phyloP scores from a whole-genome alignment of 805 yeast genomes.

The Teunomyces atbi region DNA sequence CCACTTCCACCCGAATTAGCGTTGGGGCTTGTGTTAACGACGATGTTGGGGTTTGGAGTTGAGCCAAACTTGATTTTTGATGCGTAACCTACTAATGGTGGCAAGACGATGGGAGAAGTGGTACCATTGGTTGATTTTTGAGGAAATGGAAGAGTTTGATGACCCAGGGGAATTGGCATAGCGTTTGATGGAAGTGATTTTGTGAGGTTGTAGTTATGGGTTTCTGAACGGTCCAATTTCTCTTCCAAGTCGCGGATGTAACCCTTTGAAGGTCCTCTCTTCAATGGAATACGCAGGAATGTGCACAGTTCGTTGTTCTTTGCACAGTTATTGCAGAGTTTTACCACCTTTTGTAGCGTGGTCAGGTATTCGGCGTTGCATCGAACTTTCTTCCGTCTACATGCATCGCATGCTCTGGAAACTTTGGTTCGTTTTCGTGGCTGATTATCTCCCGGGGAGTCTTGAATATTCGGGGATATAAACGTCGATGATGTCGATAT shows the following conservation, averaged over 20 bases:
- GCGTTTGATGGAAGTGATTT: background rate
- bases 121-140: conserved; percentile 8
- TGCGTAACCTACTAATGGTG: conserved; percentile 25
- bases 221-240: conserved; percentile 22
- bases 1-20: background rate
- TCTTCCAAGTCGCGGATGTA: conserved; percentile 48
- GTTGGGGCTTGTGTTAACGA: conserved; percentile 5
- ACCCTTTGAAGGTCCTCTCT: conserved; percentile 80
- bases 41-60: conserved; percentile 3
- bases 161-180: conserved; percentile 2
- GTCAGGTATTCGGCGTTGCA: conserved; percentile 61
- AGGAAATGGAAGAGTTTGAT: conserved; percentile 13
- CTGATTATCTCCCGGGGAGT: conserved; percentile 9
- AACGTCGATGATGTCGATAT: background rate
- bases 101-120: conserved; percentile 27
- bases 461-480: background rate
- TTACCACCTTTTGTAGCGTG: conserved; percentile 46
- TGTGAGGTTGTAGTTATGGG: conserved; percentile 6
- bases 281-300: conserved; percentile 69
- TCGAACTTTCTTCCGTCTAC: conserved; percentile 68
- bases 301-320: conserved; percentile 62
- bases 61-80: conserved; percentile 7
- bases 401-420: conserved; percentile 78
- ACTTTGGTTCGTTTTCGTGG: conserved; percentile 67
- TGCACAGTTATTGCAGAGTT: conserved; percentile 60